Percentiles rank a stretch among this genome's conserved stretches.
Evolutionary conservation across 1,139 yeast species (phyloP).

Genomic region (Kazachstania sp.): DNA sequence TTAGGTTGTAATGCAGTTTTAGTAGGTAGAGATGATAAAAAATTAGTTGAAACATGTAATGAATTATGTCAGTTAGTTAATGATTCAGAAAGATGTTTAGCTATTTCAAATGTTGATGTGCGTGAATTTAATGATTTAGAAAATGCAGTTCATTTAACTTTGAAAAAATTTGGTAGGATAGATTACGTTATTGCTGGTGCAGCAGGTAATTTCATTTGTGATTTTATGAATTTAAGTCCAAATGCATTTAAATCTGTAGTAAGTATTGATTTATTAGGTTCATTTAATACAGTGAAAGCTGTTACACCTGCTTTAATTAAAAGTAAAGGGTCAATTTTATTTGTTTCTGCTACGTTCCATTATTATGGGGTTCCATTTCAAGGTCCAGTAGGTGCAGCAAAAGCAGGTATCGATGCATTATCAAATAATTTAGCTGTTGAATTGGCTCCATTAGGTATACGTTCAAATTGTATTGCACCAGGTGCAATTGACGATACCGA

Average conservation of each 20-base stretch:
- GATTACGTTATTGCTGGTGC: slow-evolving; percentile 92
- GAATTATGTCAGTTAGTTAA: slow-evolving; percentile 56
- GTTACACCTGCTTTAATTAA: slow-evolving; percentile 53
- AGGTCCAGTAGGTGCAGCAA: slow-evolving; percentile 83
- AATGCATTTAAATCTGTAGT: slow-evolving; percentile 85
- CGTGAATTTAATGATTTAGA: slow-evolving; percentile 52
- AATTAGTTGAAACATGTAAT: slow-evolving; percentile 57
- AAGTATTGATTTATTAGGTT: slow-evolving; percentile 75
- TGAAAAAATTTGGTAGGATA: slow-evolving; percentile 50
- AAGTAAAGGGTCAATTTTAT: slow-evolving; percentile 63
- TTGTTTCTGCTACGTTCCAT: slow-evolving; percentile 81
- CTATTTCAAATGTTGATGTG: slow-evolving; percentile 67
- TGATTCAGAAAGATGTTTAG: slow-evolving; percentile 55
- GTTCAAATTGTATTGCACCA: slow-evolving; percentile 79
- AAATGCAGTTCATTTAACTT: slow-evolving; percentile 57
- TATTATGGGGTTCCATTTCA: slow-evolving; percentile 83
- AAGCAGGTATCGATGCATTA: slow-evolving; percentile 86
- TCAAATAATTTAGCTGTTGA: slow-evolving; percentile 79
- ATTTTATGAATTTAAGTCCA: slow-evolving; percentile 65
- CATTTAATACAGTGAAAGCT: slow-evolving; percentile 82
- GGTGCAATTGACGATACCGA: slow-evolving; percentile 79
- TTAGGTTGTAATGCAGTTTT: slow-evolving; percentile 84
- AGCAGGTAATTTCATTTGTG: slow-evolving; percentile 84
- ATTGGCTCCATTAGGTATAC: slow-evolving; percentile 77
- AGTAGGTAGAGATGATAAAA: slow-evolving; percentile 62